A percentile compares a stretch with the other conserved stretches of the same genome.
These are phyloP conservation scores for Mollisiaceae sp. DNA, from an alignment of 2,329 filamentous ascomycete species.

Conservation along the genomic window DNA sequence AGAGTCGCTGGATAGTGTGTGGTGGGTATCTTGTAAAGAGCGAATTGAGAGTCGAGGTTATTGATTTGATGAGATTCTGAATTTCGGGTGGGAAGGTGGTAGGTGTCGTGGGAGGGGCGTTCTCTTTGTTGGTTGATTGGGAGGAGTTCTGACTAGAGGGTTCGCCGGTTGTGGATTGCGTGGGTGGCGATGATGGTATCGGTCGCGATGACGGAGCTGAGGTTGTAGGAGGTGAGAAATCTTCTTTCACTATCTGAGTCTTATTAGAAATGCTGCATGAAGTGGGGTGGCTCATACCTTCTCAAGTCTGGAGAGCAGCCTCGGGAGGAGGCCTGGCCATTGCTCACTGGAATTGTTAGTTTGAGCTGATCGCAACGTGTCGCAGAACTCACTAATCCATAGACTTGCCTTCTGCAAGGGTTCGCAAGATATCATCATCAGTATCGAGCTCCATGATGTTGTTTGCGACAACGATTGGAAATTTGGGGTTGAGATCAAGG, in stretches of 20 bases:
- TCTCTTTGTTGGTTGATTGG: slow-evolving; percentile 72
- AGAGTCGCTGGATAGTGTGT: slow-evolving; percentile 89
- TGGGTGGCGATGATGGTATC: slow-evolving; percentile 61
- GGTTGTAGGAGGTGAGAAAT: slow-evolving; percentile 49
- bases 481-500: slow-evolving; percentile 15
- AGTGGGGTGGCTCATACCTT: slow-evolving; percentile 47
- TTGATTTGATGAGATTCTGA: slow-evolving; percentile 63
- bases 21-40: slow-evolving; percentile 79
- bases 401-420: slow-evolving; percentile 55
- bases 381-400: slow-evolving; percentile 59
- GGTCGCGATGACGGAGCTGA: slow-evolving; percentile 65
- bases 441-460: slow-evolving; percentile 60
- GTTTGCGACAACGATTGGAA: slow-evolving; percentile 36
- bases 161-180: slow-evolving; percentile 45
- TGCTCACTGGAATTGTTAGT: slow-evolving; percentile 42
- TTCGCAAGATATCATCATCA: slow-evolving; percentile 48
- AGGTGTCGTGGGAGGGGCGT: slow-evolving; percentile 50
- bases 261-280: slow-evolving; percentile 49
- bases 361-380: slow-evolving; percentile 13
- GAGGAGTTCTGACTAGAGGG: slow-evolving; percentile 32
- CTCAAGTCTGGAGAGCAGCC: slow-evolving; percentile 46
- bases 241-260: slow-evolving; percentile 61
- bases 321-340: slow-evolving; percentile 47
- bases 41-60: slow-evolving; percentile 63
- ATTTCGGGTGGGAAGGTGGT: slow-evolving; percentile 68